phyloP scores from a whole-genome alignment of 1,139 yeast species.

The Candida sp. region DNA sequence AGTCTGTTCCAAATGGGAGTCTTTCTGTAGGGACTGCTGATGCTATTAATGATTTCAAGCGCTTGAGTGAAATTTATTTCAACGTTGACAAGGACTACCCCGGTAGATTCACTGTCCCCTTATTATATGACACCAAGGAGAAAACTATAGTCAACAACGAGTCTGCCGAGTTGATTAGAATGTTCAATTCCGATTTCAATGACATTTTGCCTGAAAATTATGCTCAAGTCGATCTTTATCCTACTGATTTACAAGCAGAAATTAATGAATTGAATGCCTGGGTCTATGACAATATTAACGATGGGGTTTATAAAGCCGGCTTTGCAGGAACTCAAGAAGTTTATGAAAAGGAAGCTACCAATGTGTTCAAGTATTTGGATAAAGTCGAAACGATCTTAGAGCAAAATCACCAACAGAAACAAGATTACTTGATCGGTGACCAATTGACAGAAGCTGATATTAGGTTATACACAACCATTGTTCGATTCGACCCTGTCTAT shows the following conservation, averaged over 20 bases:
- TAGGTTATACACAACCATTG: constrained; percentile 70
- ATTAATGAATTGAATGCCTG: constrained; percentile 83
- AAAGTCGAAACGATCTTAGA: constrained; percentile 66
- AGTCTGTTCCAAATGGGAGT: constrained; percentile 28
- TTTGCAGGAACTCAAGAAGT: constrained; percentile 84
- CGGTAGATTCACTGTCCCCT: constrained; percentile 90
- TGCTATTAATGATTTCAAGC: constrained; percentile 53
- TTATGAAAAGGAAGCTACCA: constrained; percentile 68
- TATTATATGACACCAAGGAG: constrained; percentile 83
- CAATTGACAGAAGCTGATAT: constrained; percentile 86
- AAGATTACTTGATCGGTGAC: constrained; percentile 58
- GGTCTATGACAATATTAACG: constrained; percentile 83
- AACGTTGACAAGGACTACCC: constrained; percentile 71
- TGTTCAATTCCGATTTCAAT: constrained; percentile 66
- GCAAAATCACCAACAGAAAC: constrained; percentile 33
- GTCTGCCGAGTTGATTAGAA: constrained; percentile 83
- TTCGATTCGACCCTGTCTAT: constrained; percentile 88
- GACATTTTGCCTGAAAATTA: constrained; percentile 44
- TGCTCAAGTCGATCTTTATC: constrained; percentile 60
- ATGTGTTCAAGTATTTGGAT: constrained; percentile 69
- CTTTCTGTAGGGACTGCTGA: constrained; percentile 61
- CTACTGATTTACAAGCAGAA: constrained; percentile 44
- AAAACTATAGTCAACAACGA: constrained; percentile 88
- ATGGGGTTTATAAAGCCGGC: constrained; percentile 93
- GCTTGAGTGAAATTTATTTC: constrained; percentile 69